These are phyloP conservation scores for Apiospora aurea DNA, from an alignment of 2,329 filamentous ascomycete species.

Conservation along the genomic window DNA sequence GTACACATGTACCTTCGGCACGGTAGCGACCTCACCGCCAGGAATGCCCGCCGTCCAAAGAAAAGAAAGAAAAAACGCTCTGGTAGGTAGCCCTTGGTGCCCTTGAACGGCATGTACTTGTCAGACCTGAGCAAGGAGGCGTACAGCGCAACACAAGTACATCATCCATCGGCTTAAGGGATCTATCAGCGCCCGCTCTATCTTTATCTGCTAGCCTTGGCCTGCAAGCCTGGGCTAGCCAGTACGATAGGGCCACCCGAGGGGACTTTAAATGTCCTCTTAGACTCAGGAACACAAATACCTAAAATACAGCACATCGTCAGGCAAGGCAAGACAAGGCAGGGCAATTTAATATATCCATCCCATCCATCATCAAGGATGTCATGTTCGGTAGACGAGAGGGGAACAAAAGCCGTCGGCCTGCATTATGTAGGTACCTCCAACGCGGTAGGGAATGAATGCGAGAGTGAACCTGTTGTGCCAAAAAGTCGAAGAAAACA, in stretches of 20 bases:
- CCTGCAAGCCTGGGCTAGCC: background rate
- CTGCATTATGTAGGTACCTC: background rate
- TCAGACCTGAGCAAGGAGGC: background rate
- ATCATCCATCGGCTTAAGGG: conserved; percentile 13
- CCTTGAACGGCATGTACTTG: background rate
- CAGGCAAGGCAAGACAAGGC: too few species aligned
- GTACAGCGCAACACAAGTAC: background rate
- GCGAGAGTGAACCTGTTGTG: too few species aligned
- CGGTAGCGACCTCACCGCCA: conserved; percentile 12
- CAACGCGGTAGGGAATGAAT: background rate
- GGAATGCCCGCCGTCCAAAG: background rate
- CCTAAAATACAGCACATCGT: background rate
- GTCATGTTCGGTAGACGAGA: background rate
- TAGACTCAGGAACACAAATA: conserved; percentile 8
- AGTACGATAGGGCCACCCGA: background rate
- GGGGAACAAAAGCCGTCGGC: background rate
- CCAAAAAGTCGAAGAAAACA: background rate
- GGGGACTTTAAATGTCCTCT: background rate
- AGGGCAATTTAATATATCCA: background rate
- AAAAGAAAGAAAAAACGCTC: conserved; percentile 21
- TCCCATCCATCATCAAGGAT: background rate
- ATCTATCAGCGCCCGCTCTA: background rate
- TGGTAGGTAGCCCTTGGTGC: background rate
- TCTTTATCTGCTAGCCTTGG: background rate
- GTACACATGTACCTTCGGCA: background rate